Percentiles rank a stretch among this genome's conserved stretches.
Conservation (phyloP, 2,329 filamentous ascomycete genomes). For the Phaeosphaeria sp. region DNA sequence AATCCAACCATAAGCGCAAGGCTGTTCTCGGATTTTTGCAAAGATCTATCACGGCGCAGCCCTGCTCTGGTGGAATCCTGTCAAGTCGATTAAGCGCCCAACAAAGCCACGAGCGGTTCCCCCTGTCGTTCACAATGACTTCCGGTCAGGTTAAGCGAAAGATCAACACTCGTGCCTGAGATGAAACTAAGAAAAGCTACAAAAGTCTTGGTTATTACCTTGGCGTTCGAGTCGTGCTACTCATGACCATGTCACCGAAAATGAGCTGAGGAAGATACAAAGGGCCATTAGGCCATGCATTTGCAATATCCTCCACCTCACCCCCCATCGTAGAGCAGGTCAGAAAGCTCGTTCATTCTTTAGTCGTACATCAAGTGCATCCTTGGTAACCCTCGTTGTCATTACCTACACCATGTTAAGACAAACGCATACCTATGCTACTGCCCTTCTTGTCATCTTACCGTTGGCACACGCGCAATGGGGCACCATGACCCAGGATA, state of each 20-base stretch:
- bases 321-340: neutral
- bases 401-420: neutral
- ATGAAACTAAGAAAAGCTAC: neutral
- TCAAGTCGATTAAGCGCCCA: neutral
- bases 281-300: neutral
- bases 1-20: neutral
- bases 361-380: neutral
- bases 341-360: neutral
- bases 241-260: neutral
- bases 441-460: neutral
- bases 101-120: neutral
- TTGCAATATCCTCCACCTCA: neutral
- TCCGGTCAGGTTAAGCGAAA: neutral
- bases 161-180: neutral
- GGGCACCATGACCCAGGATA: constrained; percentile 16
- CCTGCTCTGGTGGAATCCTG: neutral
- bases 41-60: neutral
- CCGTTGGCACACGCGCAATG: constrained; percentile 8
- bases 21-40: neutral
- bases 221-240: neutral
- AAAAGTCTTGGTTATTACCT: neutral
- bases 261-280: neutral
- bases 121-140: neutral
- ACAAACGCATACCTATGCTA: neutral
- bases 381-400: neutral